Evolutionary conservation across 495 filamentous ascomycete species (phyloP).

Genomic region (Clavariopsis aquatica): DNA sequence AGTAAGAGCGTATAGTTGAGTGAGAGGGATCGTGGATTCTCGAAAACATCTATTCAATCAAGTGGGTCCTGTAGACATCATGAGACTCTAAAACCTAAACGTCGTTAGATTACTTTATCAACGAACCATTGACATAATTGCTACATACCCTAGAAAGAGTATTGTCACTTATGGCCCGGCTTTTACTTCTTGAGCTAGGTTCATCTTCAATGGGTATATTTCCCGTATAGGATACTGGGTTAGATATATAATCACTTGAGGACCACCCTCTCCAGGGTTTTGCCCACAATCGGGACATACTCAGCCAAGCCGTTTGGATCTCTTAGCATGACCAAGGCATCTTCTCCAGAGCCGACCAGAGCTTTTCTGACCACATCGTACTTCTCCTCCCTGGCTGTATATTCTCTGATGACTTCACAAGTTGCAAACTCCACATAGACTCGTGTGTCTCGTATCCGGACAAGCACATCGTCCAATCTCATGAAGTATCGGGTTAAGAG

Average conservation of each 20-base stretch:
- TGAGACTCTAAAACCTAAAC: no score
- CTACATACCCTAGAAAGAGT: no score
- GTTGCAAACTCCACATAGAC: conserved; percentile 86
- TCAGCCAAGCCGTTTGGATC: conserved; percentile 79
- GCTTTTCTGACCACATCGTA: conserved; percentile 77
- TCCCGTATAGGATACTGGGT: neutral
- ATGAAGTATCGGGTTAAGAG: conserved; percentile 88
- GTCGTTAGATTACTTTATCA: no score
- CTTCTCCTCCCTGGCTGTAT: conserved; percentile 74
- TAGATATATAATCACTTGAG: conserved; percentile 25
- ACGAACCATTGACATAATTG: no score
- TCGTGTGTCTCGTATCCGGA: conserved; percentile 84
- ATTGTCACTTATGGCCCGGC: neutral
- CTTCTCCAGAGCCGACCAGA: conserved; percentile 69
- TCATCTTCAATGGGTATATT: neutral
- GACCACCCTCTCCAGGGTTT: conserved; percentile 50
- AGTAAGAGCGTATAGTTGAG: no score
- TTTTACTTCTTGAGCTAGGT: neutral
- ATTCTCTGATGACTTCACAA: conserved; percentile 85
- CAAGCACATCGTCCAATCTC: conserved; percentile 83
- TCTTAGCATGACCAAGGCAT: conserved; percentile 73
- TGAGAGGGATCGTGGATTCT: no score
- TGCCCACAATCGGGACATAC: conserved; percentile 69
- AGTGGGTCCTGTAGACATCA: no score
- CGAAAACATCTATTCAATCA: no score